Base-by-base conservation (phyloP, 139 green algal species). In the Chlorella vulgaris region DNA sequence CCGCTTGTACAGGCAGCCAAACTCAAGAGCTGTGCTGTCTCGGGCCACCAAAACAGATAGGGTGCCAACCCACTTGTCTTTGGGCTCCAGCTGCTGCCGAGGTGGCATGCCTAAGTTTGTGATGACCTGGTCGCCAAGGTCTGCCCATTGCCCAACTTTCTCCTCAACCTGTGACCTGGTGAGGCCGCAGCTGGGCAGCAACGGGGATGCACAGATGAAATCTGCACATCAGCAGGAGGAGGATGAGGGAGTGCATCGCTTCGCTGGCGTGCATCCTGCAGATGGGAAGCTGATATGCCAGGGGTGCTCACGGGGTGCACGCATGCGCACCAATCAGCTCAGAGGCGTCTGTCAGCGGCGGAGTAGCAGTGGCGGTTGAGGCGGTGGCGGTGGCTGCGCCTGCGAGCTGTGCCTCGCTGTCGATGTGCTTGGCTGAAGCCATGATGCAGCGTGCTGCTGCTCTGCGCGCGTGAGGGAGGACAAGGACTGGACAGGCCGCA, bases 191-290 rank as follows among this genome's bases (percentile, higher is more conserved):
- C 51, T 74, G 7, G 42, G 39, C 4, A 95, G 79, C n/a, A 96
- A 79, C 3, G 93, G 93, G 0, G 92, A 91, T 0, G 60, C 35
- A 21, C 43, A 77, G 40, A 96, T 91, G 85, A 93, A 95, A 4
- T 92, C 88, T 91, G 85, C 51, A 69, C 70, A 55, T 19, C n/a
- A 55, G 8, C 1, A 60, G 18, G 43, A 65, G 39, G 38, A 42
- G 6, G 21, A 68, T 53, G 71, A 13, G 8, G 1, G 13, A 10
- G 70, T 7, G 35, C 7, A 22, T 24, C 3, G 43, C 29, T n/a
- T 29, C 33, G 7, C 60, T 6, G 3, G 15, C 36, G 60, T 71
- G 43, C 35, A 40, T 26, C n/a, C n/a, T n/a, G n/a, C n/a, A n/a
- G n/a, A n/a, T n/a, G n/a, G n/a, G n/a, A n/a, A n/a, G n/a, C n/a